Evolutionary conservation across 805 yeast genomes (phyloP), one percentile per base, ranked within the genome.

Genomic region (Yamadazyma paraphyllophila): DNA sequence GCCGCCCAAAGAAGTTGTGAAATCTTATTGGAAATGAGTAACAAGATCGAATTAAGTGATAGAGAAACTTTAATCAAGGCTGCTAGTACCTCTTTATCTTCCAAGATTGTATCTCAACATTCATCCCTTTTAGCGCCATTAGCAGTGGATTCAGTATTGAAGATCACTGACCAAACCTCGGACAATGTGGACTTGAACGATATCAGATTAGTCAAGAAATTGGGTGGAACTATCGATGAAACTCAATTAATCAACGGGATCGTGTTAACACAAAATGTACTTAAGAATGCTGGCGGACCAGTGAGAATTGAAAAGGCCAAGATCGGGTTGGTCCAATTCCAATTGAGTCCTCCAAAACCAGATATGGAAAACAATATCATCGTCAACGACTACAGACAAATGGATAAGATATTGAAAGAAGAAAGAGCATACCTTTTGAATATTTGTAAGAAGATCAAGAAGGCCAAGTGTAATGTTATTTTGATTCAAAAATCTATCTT

Each of bases 351-450:
- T 17, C 97, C 97, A 54, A 90, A 90, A 64, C 97, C 97, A 15
- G 97, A 90, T 62, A 85, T 95, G 85, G 99, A 94, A 72, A 94
- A 94, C 67, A 92, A 91, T 63, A 92, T 94, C 41, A 96, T 94
- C 47, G 98, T 94, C 45, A 94, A 88, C 62, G 99, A 94, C 67
- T 94, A 94, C 74, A 82, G 99, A 69, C 99, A 94, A 70, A 94
- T 94, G 99, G 99, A 94, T 69, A 94, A 92, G 73, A 94, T 94
- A 57, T 76, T 94, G 63, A 94, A 95, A 63, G 99, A 94, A 71
- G 99, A 94, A 76, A 84, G 99, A 65, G 94, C 96, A 25, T 94
- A 94, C 64, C 73, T 94, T 61, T 78, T 94, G 63, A 92, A 92
- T 66, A 87, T 94, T 63, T 91, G 97, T 75, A 94, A 94, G 69